Evolutionary conservation across 768 basidiomycete genomes (phyloP), one percentile per base, ranked within the genome.

Genomic region (Galerina marginata): DNA sequence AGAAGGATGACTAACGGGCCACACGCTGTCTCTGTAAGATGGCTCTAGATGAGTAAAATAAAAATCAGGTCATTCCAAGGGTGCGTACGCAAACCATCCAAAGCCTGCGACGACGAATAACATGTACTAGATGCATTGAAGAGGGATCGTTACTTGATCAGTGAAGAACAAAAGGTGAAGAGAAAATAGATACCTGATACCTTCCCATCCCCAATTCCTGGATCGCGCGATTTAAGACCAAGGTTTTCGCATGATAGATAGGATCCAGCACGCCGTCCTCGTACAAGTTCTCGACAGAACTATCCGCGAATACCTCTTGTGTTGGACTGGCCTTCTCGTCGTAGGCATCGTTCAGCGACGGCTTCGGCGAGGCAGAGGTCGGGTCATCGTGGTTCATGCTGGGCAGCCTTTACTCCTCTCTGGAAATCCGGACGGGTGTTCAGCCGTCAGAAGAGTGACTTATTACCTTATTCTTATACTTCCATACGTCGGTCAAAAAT

Each of bases 121-220:
- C 58, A 76, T 74, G 77, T 85, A 88, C 87, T 90, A 59, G 16
- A 52, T 11, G 54, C 1, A 53, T 61, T n/a, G n/a, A n/a, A n/a
- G n/a, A n/a, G n/a, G n/a, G n/a, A n/a, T n/a, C n/a, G n/a, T n/a
- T n/a, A n/a, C n/a, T n/a, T n/a, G n/a, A n/a, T n/a, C n/a, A n/a
- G n/a, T n/a, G n/a, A n/a, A n/a, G n/a, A n/a, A n/a, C n/a, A n/a
- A n/a, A n/a, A n/a, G n/a, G n/a, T n/a, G n/a, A n/a, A n/a, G n/a
- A n/a, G n/a, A n/a, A 25, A 45, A 9, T 23, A 58, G 37, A 14
- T 48, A 83, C 84, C 72, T 88, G 88, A 67, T 89, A 89, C 51
- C 74, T 84, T n/a, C 88, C 87, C 86, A 89, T 88, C 14, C 87
- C 87, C 33, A 89, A 85, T 20, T 88, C 82, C 67, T 88, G 86